These are phyloP conservation scores for Platanthera guangdongensis DNA, from an alignment of 106 monocot species.

Conservation along the genomic window DNA sequence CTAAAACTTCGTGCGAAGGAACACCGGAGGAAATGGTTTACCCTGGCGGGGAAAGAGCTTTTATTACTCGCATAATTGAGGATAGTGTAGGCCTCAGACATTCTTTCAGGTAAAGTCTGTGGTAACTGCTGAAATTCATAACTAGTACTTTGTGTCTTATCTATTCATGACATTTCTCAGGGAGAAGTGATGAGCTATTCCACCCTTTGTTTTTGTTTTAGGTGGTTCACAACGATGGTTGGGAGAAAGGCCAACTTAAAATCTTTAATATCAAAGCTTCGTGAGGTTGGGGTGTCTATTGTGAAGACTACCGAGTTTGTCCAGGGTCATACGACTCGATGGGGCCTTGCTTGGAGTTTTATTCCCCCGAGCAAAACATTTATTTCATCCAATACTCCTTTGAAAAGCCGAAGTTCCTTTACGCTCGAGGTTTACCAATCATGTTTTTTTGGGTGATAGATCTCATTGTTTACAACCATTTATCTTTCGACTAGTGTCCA, in stretches of 20 bases:
- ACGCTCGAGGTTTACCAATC: slow-evolving; percentile 63
- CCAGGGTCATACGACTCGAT: slow-evolving; percentile 86
- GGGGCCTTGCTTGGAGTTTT: slow-evolving; percentile 99
- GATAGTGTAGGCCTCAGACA: slow-evolving; percentile 70
- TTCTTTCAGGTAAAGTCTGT: slow-evolving; percentile 46
- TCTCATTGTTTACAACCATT: background rate
- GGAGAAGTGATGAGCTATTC: background rate
- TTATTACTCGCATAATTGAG: slow-evolving; percentile 72
- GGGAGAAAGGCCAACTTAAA: slow-evolving; percentile 86
- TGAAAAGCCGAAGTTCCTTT: slow-evolving; percentile 56
- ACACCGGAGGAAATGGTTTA: slow-evolving; percentile 84
- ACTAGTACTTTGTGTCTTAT: background rate
- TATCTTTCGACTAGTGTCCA: background rate
- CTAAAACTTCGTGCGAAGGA: slow-evolving; percentile 85
- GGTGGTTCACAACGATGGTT: slow-evolving; percentile 99
- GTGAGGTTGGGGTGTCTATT: slow-evolving; percentile 59
- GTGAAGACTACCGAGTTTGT: slow-evolving; percentile 97
- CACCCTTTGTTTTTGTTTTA: slow-evolving; percentile 21
- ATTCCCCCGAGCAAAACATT: slow-evolving; percentile 48
- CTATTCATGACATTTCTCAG: background rate
- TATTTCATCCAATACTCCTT: slow-evolving; percentile 24
- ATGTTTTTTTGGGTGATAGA: slow-evolving; percentile 4
- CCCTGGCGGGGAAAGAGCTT: slow-evolving; percentile 78
- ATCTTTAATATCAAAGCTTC: slow-evolving; percentile 64
- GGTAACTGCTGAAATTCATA: background rate